Base-by-base conservation (phyloP, 2,329 filamentous ascomycete genomes). In the Alternaria incomplexa region DNA sequence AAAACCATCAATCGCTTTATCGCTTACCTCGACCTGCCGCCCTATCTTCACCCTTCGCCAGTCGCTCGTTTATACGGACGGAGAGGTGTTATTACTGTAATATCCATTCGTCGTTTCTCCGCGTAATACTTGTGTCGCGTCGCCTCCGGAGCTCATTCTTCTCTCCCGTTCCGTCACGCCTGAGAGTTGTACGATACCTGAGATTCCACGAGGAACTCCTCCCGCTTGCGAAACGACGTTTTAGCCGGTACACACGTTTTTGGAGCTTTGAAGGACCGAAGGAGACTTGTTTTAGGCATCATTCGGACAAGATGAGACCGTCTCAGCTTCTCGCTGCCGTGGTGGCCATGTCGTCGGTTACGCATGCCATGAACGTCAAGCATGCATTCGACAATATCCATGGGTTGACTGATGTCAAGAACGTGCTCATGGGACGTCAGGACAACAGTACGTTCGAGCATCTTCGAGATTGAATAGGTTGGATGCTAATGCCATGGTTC, bases 311-410 rank as follows among this genome's bases (percentile, higher is more conserved):
- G 26, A 81, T 81, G 79, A 77, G 75, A 73, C 77, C 78, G 17
- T 73, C 76, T 47, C 79, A 80, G 72, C 62, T 81, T 58, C 72
- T 81, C 64, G 77, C 76, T 61, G 75, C 77, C 65, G 70, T 75
- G 23, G 61, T 80, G 68, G 77, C 79, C 64, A 67, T 81, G 64
- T 79, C 78, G 46, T 79, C 78, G 17, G 70, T 76, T 23, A 71
- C 78, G 23, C 71, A 73, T 12, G 78, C 79, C 44, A 74, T 77
- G 62, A 70, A 75, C 40, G 74, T 77, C 58, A 70, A 75, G 20
- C 73, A 78, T 58, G 68, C 71, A 17, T 77, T 79, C 51, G 75
- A 74, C 64, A 72, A 73, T 57, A 65, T 75, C 12, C 67, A 76
- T 55, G 76, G 71, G 20, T 58, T 78, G 25, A 68, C 56, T 11